These are phyloP conservation scores for Apiotrichum akiyoshidainum DNA, from an alignment of 1,284 basidiomycete genomes.

Conservation along the genomic window DNA sequence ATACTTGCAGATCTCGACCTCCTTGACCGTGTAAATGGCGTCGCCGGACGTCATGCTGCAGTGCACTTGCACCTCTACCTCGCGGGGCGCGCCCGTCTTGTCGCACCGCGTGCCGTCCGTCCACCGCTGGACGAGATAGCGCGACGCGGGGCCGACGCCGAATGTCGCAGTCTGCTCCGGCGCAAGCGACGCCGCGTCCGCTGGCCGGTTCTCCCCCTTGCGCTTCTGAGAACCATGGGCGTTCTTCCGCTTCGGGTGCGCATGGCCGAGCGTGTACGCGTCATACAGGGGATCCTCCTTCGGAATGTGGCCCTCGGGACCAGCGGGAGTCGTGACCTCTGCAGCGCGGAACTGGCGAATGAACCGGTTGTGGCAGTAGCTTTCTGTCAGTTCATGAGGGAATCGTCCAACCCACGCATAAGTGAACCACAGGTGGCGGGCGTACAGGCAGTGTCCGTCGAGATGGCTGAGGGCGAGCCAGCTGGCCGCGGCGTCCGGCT, in stretches of 20 bases:
- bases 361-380: slow-evolving; percentile 83
- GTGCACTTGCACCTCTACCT: slow-evolving; percentile 94
- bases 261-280: slow-evolving; percentile 47
- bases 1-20: slow-evolving; percentile 82
- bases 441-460: slow-evolving; percentile 52
- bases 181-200: slow-evolving; percentile 3
- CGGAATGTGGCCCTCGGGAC: slow-evolving; percentile 53
- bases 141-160: slow-evolving; percentile 50
- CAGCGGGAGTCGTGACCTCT: neutral
- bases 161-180: slow-evolving; percentile 31
- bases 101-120: slow-evolving; percentile 85
- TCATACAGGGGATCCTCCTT: slow-evolving; percentile 66
- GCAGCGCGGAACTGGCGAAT: slow-evolving; percentile 82
- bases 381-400: slow-evolving; percentile 13
- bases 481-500: slow-evolving; percentile 40
- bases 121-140: slow-evolving; percentile 85
- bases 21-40: slow-evolving; percentile 79
- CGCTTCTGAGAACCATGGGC: neutral
- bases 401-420: slow-evolving; percentile 59
- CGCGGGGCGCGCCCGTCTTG: slow-evolving; percentile 76
- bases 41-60: slow-evolving; percentile 83
- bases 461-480: slow-evolving; percentile 51
- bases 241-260: slow-evolving; percentile 10
- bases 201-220: slow-evolving; percentile 2
- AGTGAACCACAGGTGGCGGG: slow-evolving; percentile 74